A percentile compares a stretch with the other conserved stretches of the same genome.
phyloP scores from a whole-genome alignment of 257 asterid species.

The Solanum ossicruentum region DNA sequence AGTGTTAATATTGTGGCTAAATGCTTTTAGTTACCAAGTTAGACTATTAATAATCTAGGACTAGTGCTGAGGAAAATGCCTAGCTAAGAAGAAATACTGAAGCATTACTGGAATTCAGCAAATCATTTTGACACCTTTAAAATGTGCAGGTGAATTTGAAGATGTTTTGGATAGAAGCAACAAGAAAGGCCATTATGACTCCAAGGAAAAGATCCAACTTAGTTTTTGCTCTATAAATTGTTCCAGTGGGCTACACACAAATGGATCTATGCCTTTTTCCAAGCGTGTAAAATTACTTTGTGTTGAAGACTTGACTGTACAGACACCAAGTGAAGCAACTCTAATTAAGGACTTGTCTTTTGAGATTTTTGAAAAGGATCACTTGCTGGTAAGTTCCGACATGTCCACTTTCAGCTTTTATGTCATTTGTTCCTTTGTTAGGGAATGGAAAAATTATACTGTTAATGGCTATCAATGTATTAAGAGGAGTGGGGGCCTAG shows the following conservation, averaged over 20 bases:
- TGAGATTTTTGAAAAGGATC: slow-evolving; percentile 53
- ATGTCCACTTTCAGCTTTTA: slow-evolving; percentile 3
- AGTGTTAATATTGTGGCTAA: neutral
- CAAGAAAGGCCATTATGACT: slow-evolving; percentile 8
- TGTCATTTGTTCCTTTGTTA: neutral
- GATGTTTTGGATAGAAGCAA: slow-evolving; percentile 49
- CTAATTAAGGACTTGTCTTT: slow-evolving; percentile 67
- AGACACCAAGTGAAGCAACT: slow-evolving; percentile 57
- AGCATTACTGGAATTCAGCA: neutral
- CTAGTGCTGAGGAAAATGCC: neutral
- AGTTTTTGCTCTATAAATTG: slow-evolving; percentile 15
- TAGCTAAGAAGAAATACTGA: neutral
- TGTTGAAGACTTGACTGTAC: slow-evolving; percentile 55
- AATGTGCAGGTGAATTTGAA: slow-evolving; percentile 78
- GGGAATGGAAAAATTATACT: neutral
- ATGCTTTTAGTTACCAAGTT: neutral
- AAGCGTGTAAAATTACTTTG: slow-evolving; percentile 27
- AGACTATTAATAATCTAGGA: neutral
- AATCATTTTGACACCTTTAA: neutral
- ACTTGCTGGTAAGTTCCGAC: slow-evolving; percentile 54
- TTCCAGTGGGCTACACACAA: slow-evolving; percentile 12
- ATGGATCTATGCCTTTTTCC: slow-evolving; percentile 40
- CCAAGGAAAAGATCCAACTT: slow-evolving; percentile 41
- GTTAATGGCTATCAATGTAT: neutral
- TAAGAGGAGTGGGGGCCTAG: neutral